Conservation (phyloP, 176 grass and related monocot species). For the Rhipidocladum racemiflorum region DNA sequence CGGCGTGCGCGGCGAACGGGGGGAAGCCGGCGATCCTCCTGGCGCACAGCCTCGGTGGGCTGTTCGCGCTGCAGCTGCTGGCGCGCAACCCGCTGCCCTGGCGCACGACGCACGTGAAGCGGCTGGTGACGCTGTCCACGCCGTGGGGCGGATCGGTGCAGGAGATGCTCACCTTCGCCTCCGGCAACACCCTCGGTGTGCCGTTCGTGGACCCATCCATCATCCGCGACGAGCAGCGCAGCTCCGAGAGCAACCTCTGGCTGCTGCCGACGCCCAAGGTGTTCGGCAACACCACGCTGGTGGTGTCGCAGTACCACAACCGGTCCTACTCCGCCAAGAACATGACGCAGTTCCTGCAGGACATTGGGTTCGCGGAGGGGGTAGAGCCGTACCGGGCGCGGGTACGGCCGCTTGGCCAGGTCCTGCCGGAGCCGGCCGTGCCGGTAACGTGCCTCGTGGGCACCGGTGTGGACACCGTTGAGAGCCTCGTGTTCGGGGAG, state of each 20-base stretch:
- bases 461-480: constrained; percentile 54
- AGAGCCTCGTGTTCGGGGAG: constrained; percentile 46
- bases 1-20: constrained; percentile 41
- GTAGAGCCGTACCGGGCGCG: constrained; percentile 51
- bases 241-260: constrained; percentile 91
- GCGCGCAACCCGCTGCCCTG: constrained; percentile 40
- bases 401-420: constrained; percentile 57
- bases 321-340: constrained; percentile 63
- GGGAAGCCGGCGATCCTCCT: constrained; percentile 59
- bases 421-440: constrained; percentile 58
- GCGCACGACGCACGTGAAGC: constrained; percentile 54
- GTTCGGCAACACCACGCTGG: constrained; percentile 54
- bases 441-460: constrained; percentile 68
- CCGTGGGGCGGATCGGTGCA: constrained; percentile 76
- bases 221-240: constrained; percentile 55
- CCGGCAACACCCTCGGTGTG: constrained; percentile 59
- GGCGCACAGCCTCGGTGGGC: constrained; percentile 74
- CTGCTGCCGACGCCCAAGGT: constrained; percentile 54
- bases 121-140: constrained; percentile 55
- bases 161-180: constrained; percentile 74
- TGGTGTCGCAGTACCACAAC: constrained; percentile 37
- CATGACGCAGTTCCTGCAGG: constrained; percentile 62
- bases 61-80: constrained; percentile 70
- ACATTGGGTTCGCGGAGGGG: constrained; percentile 70
- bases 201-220: constrained; percentile 60